A percentile compares a stretch with the other conserved stretches of the same genome.
Conservation (phyloP, 1,139 yeast genomes). For the Saccharomyces pastorianus region DNA sequence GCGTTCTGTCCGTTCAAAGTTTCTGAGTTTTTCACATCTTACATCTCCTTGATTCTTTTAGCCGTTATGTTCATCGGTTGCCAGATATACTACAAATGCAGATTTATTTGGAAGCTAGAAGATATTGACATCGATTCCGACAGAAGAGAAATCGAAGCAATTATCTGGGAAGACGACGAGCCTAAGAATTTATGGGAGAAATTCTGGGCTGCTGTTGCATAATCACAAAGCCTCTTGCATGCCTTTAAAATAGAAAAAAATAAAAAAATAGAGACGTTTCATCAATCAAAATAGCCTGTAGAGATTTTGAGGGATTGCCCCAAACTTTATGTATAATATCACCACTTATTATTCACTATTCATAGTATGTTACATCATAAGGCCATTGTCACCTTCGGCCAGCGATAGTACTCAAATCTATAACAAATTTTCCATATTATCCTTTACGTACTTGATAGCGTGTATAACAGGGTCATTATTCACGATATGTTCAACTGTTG, state of each 20-base stretch:
- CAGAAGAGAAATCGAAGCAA: slow-evolving; percentile 52
- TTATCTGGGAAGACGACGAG: slow-evolving; percentile 44
- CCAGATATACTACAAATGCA: slow-evolving; percentile 41
- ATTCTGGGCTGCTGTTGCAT: slow-evolving; percentile 40
- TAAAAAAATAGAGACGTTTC: not conserved
- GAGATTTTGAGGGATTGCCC: not conserved
- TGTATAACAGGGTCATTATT: not conserved
- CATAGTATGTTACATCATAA: not conserved
- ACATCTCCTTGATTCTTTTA: slow-evolving; percentile 48
- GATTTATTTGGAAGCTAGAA: slow-evolving; percentile 39
- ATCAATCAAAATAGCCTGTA: not conserved
- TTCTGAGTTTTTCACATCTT: slow-evolving; percentile 50
- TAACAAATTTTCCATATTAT: too few relatives aligned
- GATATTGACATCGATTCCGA: slow-evolving; percentile 58
- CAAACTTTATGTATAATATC: not conserved
- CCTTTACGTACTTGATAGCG: not conserved
- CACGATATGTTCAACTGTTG: not conserved
- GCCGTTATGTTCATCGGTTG: slow-evolving; percentile 43
- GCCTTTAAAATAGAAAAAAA: not conserved
- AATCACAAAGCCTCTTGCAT: slow-evolving; percentile 2
- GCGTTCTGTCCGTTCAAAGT: slow-evolving; percentile 46
- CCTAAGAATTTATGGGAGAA: slow-evolving; percentile 49
- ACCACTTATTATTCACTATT: not conserved
- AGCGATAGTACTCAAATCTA: too few relatives aligned
- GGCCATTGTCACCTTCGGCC: not conserved